Evolutionary conservation across 2,329 filamentous ascomycete species (phyloP).

Genomic region (Penicillium brasilianum): DNA sequence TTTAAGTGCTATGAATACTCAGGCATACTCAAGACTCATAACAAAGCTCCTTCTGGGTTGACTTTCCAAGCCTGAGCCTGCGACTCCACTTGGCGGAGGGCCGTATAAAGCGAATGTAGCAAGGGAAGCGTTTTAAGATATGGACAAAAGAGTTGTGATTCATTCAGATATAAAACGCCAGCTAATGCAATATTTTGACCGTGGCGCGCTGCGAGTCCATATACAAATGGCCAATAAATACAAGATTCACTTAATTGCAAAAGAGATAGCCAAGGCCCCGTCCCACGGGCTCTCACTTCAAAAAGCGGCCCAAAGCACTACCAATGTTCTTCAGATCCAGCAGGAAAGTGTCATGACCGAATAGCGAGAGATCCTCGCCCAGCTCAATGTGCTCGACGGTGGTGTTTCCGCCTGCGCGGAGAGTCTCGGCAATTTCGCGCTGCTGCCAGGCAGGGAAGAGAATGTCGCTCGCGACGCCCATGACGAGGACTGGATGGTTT

Average conservation of each 20-base stretch:
- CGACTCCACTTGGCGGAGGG: background rate
- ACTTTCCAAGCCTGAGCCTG: background rate
- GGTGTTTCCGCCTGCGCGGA: conserved; percentile 77
- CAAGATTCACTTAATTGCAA: background rate
- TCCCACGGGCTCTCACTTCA: conserved; percentile 56
- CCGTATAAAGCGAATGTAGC: background rate
- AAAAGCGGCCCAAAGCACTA: conserved; percentile 77
- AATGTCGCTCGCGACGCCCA: conserved; percentile 95
- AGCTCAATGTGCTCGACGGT: conserved; percentile 87
- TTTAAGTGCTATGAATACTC: too few relatives aligned
- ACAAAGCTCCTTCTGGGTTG: too few relatives aligned
- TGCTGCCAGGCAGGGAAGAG: conserved; percentile 98
- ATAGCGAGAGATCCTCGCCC: conserved; percentile 90
- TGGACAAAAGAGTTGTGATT: conserved; percentile 8
- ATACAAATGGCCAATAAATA: conserved; percentile 8
- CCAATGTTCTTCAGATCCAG: conserved; percentile 92
- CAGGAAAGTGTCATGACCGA: conserved; percentile 96
- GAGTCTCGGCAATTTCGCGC: conserved; percentile 84
- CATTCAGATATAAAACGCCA: conserved; percentile 20
- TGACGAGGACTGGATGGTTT: conserved; percentile 80
- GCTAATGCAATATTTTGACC: conserved; percentile 24
- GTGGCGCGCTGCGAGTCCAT: conserved; percentile 12
- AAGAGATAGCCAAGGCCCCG: background rate
- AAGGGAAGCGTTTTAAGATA: background rate
- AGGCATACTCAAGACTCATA: too few relatives aligned